Evolutionary conservation across 2,329 filamentous ascomycete species (phyloP).

Genomic region (Aspergillus texensis): DNA sequence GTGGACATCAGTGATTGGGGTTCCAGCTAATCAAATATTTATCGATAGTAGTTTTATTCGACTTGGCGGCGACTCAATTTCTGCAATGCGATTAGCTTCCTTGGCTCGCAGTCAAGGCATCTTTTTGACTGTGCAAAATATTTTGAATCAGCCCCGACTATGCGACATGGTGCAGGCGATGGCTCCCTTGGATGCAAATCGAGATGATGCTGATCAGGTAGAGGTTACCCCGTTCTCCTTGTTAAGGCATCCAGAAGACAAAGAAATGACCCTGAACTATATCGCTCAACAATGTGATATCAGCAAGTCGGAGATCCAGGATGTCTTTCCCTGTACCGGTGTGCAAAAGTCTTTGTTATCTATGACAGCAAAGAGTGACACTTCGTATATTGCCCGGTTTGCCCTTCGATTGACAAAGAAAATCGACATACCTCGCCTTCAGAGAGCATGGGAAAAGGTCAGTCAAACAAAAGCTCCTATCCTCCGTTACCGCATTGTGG

Average conservation of each 20-base stretch:
- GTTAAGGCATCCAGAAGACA: background rate
- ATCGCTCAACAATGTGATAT: background rate
- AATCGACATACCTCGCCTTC: background rate
- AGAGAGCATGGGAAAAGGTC: background rate
- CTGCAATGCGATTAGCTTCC: constrained; percentile 1
- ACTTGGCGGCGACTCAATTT: constrained; percentile 28
- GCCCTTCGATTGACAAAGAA: background rate
- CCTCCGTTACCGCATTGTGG: background rate
- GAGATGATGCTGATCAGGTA: background rate
- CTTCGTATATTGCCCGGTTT: background rate
- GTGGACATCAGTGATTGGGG: background rate
- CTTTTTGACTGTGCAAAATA: background rate
- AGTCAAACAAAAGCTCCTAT: background rate
- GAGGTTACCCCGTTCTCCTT: background rate
- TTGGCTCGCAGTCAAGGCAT: background rate
- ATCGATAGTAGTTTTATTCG: constrained; percentile 2
- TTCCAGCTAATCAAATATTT: background rate
- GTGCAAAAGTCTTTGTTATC: background rate
- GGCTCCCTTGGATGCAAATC: background rate
- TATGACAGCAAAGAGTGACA: background rate
- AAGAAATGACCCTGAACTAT: background rate
- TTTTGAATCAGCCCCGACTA: constrained; percentile 2
- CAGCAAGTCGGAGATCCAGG: background rate
- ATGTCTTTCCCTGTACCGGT: background rate
- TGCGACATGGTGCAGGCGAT: background rate